phyloP scores from a whole-genome alignment of 2,329 filamentous ascomycete genomes.

The Colletotrichum echinochloae region DNA sequence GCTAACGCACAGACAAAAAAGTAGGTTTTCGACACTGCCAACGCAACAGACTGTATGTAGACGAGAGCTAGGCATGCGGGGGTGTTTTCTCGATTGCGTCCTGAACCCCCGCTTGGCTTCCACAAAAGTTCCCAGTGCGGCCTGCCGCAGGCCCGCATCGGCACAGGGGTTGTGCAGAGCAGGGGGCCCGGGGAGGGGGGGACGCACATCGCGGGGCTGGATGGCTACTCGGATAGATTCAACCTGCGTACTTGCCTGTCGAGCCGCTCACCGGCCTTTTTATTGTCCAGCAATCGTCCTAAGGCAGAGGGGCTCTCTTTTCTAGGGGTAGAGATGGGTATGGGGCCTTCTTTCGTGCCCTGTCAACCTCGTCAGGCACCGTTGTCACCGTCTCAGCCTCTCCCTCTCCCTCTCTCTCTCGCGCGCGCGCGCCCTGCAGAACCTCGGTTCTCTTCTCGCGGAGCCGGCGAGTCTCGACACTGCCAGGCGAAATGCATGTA shows the following conservation, averaged over 20 bases:
- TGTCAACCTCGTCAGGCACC: not conserved
- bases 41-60: too few relatives aligned
- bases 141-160: conserved; percentile 40
- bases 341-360: not conserved
- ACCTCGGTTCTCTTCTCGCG: conserved; percentile 3
- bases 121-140: conserved; percentile 40
- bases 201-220: conserved; percentile 13
- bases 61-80: conserved; percentile 22
- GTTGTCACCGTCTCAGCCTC: not conserved
- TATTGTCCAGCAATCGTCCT: not conserved
- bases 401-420: not conserved
- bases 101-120: conserved; percentile 37
- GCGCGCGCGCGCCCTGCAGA: not conserved
- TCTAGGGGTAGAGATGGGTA: not conserved
- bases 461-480: conserved; percentile 10
- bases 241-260: not conserved
- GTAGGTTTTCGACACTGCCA: too few relatives aligned
- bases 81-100: conserved; percentile 27
- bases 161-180: conserved; percentile 27
- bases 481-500: conserved; percentile 30
- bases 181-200: conserved; percentile 12
- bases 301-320: not conserved
- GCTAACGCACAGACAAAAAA: too few relatives aligned
- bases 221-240: conserved; percentile 6
- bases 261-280: conserved; percentile 1